phyloP scores from a whole-genome alignment of 495 filamentous ascomycete genomes.

The Neurospora terricola region DNA sequence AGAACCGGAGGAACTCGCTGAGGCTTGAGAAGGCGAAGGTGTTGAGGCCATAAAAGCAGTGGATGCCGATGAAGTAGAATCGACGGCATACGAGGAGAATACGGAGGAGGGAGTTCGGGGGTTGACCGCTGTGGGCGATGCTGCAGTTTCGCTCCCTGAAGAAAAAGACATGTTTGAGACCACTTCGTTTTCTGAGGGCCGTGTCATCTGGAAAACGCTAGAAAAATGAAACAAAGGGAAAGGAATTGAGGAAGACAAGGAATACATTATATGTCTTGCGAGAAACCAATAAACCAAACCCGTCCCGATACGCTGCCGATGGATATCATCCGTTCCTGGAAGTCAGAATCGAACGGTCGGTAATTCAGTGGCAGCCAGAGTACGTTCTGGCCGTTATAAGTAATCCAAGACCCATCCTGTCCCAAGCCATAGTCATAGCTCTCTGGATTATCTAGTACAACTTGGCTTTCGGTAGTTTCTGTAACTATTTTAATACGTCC shows the following conservation, averaged over 20 bases:
- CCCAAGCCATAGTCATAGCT: too few species aligned
- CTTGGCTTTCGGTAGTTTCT: too few species aligned
- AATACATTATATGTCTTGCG: too few species aligned
- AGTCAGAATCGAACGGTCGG: slow-evolving; percentile 8
- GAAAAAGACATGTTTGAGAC: slow-evolving; percentile 22
- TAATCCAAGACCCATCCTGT: slow-evolving; percentile 17
- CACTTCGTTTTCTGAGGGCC: slow-evolving; percentile 6
- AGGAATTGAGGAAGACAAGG: too few species aligned
- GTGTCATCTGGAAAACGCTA: slow-evolving; percentile 7
- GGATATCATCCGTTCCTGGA: slow-evolving; percentile 6
- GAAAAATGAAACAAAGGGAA: too few species aligned
- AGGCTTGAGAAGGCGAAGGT: slow-evolving; percentile 36
- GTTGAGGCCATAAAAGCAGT: slow-evolving; percentile 35
- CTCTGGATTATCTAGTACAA: too few species aligned
- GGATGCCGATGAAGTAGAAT: slow-evolving; percentile 23
- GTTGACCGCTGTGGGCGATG: slow-evolving; percentile 12
- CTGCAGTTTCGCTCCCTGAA: slow-evolving; percentile 16
- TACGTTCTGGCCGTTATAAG: not conserved
- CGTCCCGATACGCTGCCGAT: slow-evolving; percentile 8
- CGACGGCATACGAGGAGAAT: slow-evolving; percentile 23
- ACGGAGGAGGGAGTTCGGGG: slow-evolving; percentile 17
- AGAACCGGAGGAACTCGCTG: slow-evolving; percentile 31
- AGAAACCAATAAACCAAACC: not conserved
- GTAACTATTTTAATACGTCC: slow-evolving; percentile 2
- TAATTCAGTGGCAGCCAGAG: not conserved